These are phyloP conservation scores for Cystobasidium slooffiae DNA, from an alignment of 1,284 basidiomycete genomes.

Conservation along the genomic window DNA sequence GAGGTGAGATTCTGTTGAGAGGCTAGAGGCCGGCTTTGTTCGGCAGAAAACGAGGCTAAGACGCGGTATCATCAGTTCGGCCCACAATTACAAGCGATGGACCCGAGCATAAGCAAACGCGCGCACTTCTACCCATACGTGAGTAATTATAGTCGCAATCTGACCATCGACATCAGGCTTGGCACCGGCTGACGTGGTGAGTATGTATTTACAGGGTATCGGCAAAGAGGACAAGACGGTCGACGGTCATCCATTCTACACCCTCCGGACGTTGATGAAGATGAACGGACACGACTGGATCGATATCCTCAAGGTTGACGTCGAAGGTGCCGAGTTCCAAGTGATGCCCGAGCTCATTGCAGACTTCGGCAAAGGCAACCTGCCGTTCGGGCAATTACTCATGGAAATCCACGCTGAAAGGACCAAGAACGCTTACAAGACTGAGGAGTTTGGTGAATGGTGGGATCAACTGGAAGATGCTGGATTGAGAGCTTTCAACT, in stretches of 20 bases:
- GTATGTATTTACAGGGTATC: conserved; percentile 2
- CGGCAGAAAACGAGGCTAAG: too few species aligned
- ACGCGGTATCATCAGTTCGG: background rate
- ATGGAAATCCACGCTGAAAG: conserved; percentile 66
- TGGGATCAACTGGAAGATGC: conserved; percentile 66
- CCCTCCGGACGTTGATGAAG: conserved; percentile 35
- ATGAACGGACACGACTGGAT: conserved; percentile 44
- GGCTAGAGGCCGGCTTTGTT: too few species aligned
- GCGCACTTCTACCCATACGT: conserved; percentile 32
- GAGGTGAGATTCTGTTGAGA: conserved; percentile 8
- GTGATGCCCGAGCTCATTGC: conserved; percentile 30
- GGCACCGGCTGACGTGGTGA: background rate
- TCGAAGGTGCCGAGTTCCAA: conserved; percentile 43
- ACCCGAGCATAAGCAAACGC: conserved; percentile 11
- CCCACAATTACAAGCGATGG: conserved; percentile 32
- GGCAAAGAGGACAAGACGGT: conserved; percentile 29
- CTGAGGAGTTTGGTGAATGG: conserved; percentile 61
- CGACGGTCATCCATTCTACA: conserved; percentile 37
- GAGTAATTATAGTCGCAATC: background rate
- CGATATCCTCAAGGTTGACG: conserved; percentile 38
- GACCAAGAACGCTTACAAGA: conserved; percentile 58
- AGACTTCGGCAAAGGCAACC: conserved; percentile 32
- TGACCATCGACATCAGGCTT: background rate
- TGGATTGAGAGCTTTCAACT: conserved; percentile 64
- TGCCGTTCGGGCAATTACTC: conserved; percentile 58